Percentiles rank a stretch among this genome's conserved stretches.
phyloP scores from a whole-genome alignment of 1,139 yeast genomes.

The Blastobotrys serpentis region DNA sequence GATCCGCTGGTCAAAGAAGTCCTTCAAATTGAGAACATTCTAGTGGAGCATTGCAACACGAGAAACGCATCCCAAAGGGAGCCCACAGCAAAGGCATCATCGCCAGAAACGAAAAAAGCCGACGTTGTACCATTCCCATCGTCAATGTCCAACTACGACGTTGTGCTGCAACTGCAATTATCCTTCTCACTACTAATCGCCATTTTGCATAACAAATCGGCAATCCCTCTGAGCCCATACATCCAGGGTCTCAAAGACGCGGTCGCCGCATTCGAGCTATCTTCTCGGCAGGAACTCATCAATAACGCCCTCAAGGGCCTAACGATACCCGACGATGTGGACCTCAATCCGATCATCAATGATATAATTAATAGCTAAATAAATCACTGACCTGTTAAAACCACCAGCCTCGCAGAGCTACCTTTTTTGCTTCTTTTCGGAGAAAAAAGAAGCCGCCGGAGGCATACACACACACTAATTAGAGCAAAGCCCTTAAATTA shows the following conservation, averaged over 20 bases:
- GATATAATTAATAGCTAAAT: slow-evolving; percentile 23
- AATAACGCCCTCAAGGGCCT: slow-evolving; percentile 31
- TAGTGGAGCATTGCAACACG: slow-evolving; percentile 27
- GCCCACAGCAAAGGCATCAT: background rate
- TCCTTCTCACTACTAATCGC: slow-evolving; percentile 30
- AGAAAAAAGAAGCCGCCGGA: background rate
- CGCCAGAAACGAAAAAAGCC: background rate
- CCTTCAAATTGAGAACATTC: slow-evolving; percentile 26
- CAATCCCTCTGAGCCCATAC: slow-evolving; percentile 25
- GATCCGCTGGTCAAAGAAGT: slow-evolving; percentile 15
- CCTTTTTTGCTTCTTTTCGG: slow-evolving; percentile 1
- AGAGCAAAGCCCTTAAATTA: slow-evolving; percentile 8
- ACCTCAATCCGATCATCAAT: slow-evolving; percentile 28
- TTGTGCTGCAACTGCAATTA: slow-evolving; percentile 27
- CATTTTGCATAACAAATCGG: slow-evolving; percentile 28
- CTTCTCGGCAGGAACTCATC: slow-evolving; percentile 22
- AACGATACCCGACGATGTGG: slow-evolving; percentile 30
- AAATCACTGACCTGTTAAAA: background rate
- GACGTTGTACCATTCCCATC: slow-evolving; percentile 5
- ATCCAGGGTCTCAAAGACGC: slow-evolving; percentile 29
- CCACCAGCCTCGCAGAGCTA: background rate
- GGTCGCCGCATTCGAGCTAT: slow-evolving; percentile 19
- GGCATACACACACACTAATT: background rate
- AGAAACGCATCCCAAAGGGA: slow-evolving; percentile 6
- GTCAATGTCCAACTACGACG: slow-evolving; percentile 7